Evolutionary conservation across 768 basidiomycete species (phyloP).

Genomic region (Pisolithus microcarpus): DNA sequence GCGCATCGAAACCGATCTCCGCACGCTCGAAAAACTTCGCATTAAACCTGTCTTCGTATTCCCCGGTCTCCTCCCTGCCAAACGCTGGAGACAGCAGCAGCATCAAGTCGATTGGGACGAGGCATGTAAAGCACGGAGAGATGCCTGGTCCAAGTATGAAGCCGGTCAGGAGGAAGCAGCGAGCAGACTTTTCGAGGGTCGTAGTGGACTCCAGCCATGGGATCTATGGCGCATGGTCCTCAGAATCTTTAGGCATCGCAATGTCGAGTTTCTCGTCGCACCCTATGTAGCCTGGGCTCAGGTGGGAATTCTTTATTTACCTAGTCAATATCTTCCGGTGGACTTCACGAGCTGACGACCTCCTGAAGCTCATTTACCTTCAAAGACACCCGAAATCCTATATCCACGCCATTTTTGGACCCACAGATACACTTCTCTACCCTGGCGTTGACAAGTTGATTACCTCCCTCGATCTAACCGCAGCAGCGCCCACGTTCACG

Average conservation of each 20-base stretch:
- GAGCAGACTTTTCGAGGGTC: conserved; percentile 72
- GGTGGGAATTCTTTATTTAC: conserved; percentile 42
- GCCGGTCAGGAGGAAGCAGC: conserved; percentile 85
- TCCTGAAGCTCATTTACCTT: conserved; percentile 80
- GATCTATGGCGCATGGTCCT: conserved; percentile 94
- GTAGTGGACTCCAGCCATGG: conserved; percentile 69
- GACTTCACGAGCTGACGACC: not conserved
- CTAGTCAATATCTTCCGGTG: not conserved
- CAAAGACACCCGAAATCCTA: conserved; percentile 90
- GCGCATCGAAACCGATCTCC: conserved; percentile 88
- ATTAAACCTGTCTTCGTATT: conserved; percentile 99
- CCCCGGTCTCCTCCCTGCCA: conserved; percentile 76
- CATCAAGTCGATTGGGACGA: conserved; percentile 54
- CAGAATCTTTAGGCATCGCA: conserved; percentile 87
- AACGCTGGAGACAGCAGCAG: conserved; percentile 54
- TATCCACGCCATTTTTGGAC: conserved; percentile 89
- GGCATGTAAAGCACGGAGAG: conserved; percentile 65
- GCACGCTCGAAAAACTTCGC: conserved; percentile 78
- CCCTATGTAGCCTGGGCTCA: conserved; percentile 96
- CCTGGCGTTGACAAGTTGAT: conserved; percentile 86
- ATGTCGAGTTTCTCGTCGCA: conserved; percentile 93
- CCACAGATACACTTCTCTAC: conserved; percentile 86
- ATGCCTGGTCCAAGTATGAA: conserved; percentile 94
- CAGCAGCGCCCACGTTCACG: conserved; percentile 64
- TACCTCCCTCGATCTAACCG: conserved; percentile 73